Evolutionary conservation across 225 moss, liverwort and hornwort genomes (phyloP).

Genomic region (Neckera pumila): DNA sequence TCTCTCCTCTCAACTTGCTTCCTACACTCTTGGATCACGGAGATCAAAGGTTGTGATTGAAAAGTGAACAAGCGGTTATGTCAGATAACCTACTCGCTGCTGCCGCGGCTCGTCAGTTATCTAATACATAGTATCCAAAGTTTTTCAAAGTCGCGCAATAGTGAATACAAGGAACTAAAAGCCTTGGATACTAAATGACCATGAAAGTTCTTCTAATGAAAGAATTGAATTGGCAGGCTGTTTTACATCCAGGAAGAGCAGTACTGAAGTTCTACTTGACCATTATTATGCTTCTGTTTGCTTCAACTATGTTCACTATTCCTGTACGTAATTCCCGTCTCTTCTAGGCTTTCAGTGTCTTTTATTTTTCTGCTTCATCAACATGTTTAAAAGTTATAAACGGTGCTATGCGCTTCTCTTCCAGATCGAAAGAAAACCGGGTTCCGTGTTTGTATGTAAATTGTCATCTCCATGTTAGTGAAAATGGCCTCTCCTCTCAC

Average conservation of each 20-base stretch:
- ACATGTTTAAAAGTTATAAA: neutral
- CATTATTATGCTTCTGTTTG: conserved; percentile 23
- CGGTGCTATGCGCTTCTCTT: neutral
- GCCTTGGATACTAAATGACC: neutral
- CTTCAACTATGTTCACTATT: conserved; percentile 19
- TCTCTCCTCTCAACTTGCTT: no score
- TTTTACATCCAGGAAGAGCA: conserved; percentile 9
- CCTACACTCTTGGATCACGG: no score
- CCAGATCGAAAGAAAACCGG: no score
- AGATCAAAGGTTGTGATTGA: no score
- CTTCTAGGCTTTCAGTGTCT: neutral
- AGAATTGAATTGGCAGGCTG: conserved; percentile 5
- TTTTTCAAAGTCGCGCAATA: neutral
- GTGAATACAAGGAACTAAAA: neutral
- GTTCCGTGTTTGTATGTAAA: neutral
- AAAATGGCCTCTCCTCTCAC: no score
- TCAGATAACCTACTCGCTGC: no score
- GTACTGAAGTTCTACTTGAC: conserved; percentile 20
- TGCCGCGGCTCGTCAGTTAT: no score
- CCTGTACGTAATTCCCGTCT: conserved; percentile 15
- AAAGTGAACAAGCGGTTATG: no score
- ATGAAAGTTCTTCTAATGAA: neutral
- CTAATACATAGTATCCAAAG: no score
- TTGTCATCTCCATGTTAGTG: neutral
- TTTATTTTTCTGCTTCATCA: neutral